Evolutionary conservation across 2,329 filamentous ascomycete species (phyloP), one percentile per base, ranked within the genome.

Genomic region (Pseudogymnoascus sp.): DNA sequence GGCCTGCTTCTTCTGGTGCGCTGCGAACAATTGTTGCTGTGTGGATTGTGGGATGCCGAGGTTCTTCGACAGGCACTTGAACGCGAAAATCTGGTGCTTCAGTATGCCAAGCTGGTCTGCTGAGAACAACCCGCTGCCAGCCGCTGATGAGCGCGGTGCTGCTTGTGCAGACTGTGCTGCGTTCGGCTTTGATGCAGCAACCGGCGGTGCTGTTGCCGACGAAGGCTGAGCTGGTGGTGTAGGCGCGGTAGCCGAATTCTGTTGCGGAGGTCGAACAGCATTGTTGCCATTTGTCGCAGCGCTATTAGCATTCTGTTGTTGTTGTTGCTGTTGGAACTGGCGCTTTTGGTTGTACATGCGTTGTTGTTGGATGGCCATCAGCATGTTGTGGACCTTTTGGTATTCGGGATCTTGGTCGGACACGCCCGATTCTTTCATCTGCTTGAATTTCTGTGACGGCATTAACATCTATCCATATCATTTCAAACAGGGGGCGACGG

Each of bases 11-110:
- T 87, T 86, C 68, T 87, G 83, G 59, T 88, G 85, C 64, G 89
- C 86, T 50, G 88, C 82, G 73, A 93, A 96, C 38, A 97, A 86
- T 59, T 89, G 86, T 71, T 93, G 89, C 73, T 96, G 91, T 67
- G 96, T 83, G 66, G 85, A 82, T 31, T 84, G 76, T 0, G 93
- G 91, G 3, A 97, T 85, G 0, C 92, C 88, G 13, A 89, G 81
- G 69, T 96, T 96, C 75, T 95, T 96, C 4, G 90, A 88, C 3
- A 99, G 81, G 68, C 92, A 82, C 76, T 96, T 96, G 77, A 97
- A 97, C 0, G 93, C 93, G 69, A 88, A 82, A 61, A 97, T 96
- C 74, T 99, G 95, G 68, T 90, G 87, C 65, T 91, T 83, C 8
- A 99, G 79, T 47, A 90, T 85, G 24, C 83, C 81, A 53, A 96